These are phyloP conservation scores for Russula sp. DNA, from an alignment of 768 basidiomycete species.

Conservation along the genomic window DNA sequence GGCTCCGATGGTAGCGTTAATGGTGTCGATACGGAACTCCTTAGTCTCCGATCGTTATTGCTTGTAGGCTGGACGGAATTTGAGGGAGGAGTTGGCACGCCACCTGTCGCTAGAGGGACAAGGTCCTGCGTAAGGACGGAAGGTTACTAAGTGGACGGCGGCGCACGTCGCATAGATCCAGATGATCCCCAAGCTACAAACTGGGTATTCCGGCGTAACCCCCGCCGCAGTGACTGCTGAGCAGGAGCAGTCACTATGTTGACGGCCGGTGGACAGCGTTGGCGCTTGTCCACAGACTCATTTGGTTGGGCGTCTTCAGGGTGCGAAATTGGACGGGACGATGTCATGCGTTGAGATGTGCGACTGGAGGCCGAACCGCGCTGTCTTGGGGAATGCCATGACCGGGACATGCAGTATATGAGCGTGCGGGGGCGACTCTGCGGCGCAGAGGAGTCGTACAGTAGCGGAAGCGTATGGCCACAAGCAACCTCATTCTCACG, in stretches of 20 bases:
- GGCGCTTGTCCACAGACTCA: slow-evolving; percentile 22
- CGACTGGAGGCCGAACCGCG: neutral
- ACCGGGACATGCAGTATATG: slow-evolving; percentile 20
- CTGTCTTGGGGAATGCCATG: slow-evolving; percentile 12
- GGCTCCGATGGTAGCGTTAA: neutral
- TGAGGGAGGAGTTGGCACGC: neutral
- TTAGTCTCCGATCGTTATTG: neutral
- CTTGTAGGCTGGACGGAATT: neutral
- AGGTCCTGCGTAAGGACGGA: neutral
- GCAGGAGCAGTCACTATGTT: slow-evolving; percentile 3
- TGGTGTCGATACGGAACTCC: neutral
- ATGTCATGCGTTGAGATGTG: neutral
- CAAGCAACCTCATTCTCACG: too few relatives aligned
- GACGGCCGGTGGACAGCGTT: slow-evolving; percentile 16
- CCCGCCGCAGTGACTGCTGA: neutral
- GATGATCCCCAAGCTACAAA: neutral
- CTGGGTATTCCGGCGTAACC: neutral
- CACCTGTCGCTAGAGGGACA: neutral
- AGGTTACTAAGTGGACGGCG: neutral
- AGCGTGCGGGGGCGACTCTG: neutral
- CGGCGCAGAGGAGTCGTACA: too few relatives aligned
- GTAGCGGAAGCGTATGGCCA: too few relatives aligned
- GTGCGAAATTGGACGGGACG: slow-evolving; percentile 5
- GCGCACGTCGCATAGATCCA: slow-evolving; percentile 4
- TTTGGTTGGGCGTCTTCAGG: slow-evolving; percentile 30